Percentiles rank a stretch among this genome's conserved stretches.
phyloP scores from a whole-genome alignment of 148 eudicot species.

The Selenicereus undatus region DNA sequence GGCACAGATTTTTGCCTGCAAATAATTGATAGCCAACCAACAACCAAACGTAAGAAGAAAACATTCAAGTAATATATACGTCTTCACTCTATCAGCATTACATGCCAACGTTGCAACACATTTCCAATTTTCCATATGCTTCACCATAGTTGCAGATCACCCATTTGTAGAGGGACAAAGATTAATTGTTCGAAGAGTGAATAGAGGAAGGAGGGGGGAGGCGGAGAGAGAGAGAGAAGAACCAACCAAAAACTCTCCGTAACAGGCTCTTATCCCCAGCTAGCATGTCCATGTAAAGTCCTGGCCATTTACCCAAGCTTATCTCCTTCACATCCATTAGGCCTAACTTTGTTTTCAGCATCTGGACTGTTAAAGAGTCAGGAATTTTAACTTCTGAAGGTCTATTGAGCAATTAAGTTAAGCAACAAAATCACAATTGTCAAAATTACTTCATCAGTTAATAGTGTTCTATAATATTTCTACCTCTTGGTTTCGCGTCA shows the following conservation, averaged over 20 bases:
- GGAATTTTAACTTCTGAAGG: conserved; percentile 27
- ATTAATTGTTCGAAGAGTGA: neutral
- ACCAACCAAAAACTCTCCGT: conserved; percentile 86
- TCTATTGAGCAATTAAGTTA: neutral
- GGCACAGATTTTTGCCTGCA: neutral
- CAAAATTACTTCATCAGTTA: neutral
- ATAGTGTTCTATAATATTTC: conserved; percentile 11
- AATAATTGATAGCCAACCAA: neutral
- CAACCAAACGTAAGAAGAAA: neutral
- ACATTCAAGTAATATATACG: neutral
- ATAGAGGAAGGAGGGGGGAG: neutral
- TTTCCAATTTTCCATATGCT: neutral
- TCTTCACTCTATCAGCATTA: neutral
- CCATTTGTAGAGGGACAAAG: neutral
- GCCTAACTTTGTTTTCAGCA: conserved; percentile 66
- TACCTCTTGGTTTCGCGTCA: conserved; percentile 67
- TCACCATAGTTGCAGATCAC: neutral
- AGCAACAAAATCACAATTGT: neutral
- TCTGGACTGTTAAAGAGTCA: conserved; percentile 96
- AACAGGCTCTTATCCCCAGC: conserved; percentile 74
- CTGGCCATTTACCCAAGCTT: conserved; percentile 45
- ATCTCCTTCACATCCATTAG: conserved; percentile 75
- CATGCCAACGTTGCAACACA: neutral
- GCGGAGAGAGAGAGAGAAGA: conserved; percentile 10
- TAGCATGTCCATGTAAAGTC: conserved; percentile 57